Conservation (phyloP, 129 eudicot species). For the Chrysanthemum seticuspe region DNA sequence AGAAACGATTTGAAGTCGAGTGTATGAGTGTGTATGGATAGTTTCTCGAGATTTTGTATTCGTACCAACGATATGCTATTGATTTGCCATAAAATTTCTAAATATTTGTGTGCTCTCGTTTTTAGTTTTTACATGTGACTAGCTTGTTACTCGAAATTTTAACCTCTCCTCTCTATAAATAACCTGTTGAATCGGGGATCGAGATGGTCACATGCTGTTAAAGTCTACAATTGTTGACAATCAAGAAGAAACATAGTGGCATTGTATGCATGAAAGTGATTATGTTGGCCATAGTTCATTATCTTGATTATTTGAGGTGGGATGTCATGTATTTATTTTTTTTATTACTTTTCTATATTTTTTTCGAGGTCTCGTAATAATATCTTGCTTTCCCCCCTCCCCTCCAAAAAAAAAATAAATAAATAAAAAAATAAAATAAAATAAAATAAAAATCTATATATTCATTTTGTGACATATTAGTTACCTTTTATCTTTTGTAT, state of each 20-base stretch:
- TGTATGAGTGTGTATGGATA: background rate
- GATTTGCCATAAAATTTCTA: background rate
- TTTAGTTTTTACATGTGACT: conserved; percentile 15
- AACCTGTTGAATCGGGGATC: conserved; percentile 5
- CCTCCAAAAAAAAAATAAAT: too few species aligned
- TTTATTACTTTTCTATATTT: too few species aligned
- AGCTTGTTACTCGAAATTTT: background rate
- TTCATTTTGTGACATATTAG: background rate
- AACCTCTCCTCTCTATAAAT: background rate
- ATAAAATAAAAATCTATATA: too few species aligned
- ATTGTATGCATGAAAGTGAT: background rate
- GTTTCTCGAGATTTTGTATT: conserved; percentile 15
- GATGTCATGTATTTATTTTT: too few species aligned
- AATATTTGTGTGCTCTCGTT: background rate
- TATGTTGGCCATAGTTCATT: background rate
- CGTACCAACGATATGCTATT: conserved; percentile 7
- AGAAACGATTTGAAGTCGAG: background rate
- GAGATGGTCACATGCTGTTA: conserved; percentile 26
- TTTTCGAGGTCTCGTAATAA: too few species aligned
- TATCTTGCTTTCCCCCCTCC: too few species aligned
- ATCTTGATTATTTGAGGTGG: too few species aligned
- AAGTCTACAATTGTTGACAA: conserved; percentile 12
- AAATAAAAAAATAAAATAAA: too few species aligned
- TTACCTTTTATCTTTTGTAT: background rate
- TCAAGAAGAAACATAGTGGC: conserved; percentile 1